Base-by-base conservation (phyloP, 2,329 filamentous ascomycete species). In the Truncatella angustata region DNA sequence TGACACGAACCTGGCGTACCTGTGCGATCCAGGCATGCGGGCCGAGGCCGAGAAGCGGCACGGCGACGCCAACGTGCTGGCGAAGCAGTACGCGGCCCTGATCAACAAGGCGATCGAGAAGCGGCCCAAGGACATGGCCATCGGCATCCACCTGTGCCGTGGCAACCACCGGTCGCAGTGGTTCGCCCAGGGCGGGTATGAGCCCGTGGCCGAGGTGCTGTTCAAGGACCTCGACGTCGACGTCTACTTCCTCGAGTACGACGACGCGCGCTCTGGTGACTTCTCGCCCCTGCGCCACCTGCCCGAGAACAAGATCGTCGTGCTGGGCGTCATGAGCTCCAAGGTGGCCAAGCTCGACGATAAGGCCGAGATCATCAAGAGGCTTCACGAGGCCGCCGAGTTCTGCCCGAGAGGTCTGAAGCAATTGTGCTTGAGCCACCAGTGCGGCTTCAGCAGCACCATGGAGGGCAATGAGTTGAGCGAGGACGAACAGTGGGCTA, bases 201-300 rank as follows among this genome's bases (percentile, higher is more conserved):
- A 82, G 66, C 79, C 78, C 44, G 78, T 81, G 3, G 76, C 79
- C 32, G 77, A 80, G 64, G 75, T 79, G n/a, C 68, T 82, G 12
- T 81, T 82, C 72, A 76, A 75, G 60, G 75, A 79, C 52, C 71
- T 81, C 45, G 72, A 81, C 59, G 78, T 81, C 49, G 78, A 82
- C 58, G 79, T 76, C 12, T 83, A 82, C 66, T 83, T 82, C 68
- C 74, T 83, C 59, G 79, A 83, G 65, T 83, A 79, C 63, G 79
- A 83, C 62, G 79, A 81, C 55, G 78, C 77, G 28, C 72, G 79
- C 2, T 76, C 72, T 0, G 79, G 79, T 12, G 79, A 81, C 63
- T 83, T 82, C 66, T 70, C 68, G 32, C 79, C 79, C 1, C 70
- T 83, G 52, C 67, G 78, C n/a, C 73, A 76, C 63, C 66, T 83